Evolutionary conservation across 129 eudicot species (phyloP).

Genomic region (Saposhnikovia divaricata): DNA sequence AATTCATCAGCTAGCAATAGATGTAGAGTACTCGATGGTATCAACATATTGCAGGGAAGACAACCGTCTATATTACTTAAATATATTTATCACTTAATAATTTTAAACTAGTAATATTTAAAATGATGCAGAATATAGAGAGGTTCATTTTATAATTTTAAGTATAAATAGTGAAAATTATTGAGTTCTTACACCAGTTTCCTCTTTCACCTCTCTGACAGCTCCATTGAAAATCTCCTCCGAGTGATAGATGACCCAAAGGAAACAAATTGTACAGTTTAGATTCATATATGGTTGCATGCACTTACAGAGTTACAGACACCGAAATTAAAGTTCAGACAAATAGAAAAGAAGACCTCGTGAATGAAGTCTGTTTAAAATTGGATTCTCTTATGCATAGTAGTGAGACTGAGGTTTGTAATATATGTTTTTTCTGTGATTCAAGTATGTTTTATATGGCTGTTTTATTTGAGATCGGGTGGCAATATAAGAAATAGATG

Average conservation of each 20-base stretch:
- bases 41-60: no score
- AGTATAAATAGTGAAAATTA: background rate
- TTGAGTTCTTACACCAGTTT: constrained; percentile 66
- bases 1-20: no score
- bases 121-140: background rate
- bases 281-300: background rate
- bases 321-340: background rate
- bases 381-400: constrained; percentile 41
- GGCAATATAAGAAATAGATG: background rate
- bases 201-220: constrained; percentile 88
- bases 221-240: constrained; percentile 83
- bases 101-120: background rate
- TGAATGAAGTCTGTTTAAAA: constrained; percentile 61
- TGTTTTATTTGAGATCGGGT: background rate
- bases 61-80: no score
- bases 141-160: background rate
- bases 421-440: background rate
- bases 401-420: constrained; percentile 44
- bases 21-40: no score
- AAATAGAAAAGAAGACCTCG: constrained; percentile 35
- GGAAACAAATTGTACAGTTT: background rate
- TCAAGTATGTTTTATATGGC: background rate
- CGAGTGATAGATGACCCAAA: constrained; percentile 30
- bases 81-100: background rate
- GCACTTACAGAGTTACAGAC: background rate